Evolutionary conservation across 495 filamentous ascomycete genomes (phyloP).

Genomic region (Articulospora tetracladia): DNA sequence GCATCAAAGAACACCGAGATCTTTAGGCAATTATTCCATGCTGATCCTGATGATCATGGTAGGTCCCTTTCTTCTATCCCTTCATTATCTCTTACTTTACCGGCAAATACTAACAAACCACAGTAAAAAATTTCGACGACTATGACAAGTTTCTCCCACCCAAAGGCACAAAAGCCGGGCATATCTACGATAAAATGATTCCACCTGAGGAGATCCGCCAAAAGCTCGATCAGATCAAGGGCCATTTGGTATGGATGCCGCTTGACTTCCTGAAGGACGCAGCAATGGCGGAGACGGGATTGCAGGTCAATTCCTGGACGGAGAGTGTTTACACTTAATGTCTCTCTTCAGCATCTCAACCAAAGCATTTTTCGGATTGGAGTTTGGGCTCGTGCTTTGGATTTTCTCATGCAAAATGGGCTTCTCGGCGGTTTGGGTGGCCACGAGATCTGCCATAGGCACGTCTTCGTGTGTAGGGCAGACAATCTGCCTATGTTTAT

Average conservation of each 20-base stretch:
- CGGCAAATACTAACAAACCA: conserved; percentile 3
- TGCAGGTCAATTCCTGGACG: conserved; percentile 69
- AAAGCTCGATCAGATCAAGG: conserved; percentile 76
- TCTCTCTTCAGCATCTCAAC: too few relatives aligned
- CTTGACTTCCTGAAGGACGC: conserved; percentile 80
- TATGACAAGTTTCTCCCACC: conserved; percentile 75
- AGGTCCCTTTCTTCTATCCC: conserved; percentile 22
- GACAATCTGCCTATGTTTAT: too few relatives aligned
- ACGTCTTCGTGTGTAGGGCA: too few relatives aligned
- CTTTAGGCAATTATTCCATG: conserved; percentile 87
- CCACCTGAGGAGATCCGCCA: conserved; percentile 63
- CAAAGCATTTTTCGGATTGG: too few relatives aligned
- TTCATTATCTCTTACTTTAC: not conserved
- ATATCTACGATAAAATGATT: conserved; percentile 75
- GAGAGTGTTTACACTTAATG: conserved; percentile 60
- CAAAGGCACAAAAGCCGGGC: conserved; percentile 70
- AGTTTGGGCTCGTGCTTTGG: too few relatives aligned
- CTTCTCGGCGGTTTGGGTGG: too few relatives aligned
- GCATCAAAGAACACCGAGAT: conserved; percentile 77
- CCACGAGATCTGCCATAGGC: too few relatives aligned
- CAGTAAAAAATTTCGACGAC: conserved; percentile 81
- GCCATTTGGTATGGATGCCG: conserved; percentile 95
- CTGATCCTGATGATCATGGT: conserved; percentile 86
- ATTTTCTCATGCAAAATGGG: too few relatives aligned
- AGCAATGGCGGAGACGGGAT: conserved; percentile 84